Conservation (phyloP, 208 protist species). For the Trypanosomatidae sp. region DNA sequence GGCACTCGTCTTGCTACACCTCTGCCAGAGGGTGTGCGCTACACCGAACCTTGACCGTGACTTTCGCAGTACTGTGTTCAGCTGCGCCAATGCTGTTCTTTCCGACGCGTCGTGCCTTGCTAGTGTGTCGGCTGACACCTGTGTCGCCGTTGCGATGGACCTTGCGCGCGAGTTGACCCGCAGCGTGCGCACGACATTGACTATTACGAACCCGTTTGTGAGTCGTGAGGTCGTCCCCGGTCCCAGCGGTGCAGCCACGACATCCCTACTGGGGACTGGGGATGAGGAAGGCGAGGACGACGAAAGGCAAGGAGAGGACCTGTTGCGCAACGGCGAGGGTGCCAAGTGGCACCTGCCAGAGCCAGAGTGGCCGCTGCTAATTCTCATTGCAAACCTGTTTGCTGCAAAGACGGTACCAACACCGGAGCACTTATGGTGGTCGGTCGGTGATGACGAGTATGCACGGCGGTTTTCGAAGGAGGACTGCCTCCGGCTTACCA, state of each 20-base stretch:
- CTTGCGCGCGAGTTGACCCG: conserved; percentile 28
- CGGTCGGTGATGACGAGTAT: conserved; percentile 56
- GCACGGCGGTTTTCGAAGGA: conserved; percentile 49
- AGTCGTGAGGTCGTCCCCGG: conserved; percentile 3
- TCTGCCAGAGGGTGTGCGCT: conserved; percentile 25
- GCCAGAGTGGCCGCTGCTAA: conserved; percentile 60
- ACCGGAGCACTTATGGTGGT: conserved; percentile 77
- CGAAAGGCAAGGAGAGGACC: conserved; percentile 31
- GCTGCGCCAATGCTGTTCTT: conserved; percentile 27
- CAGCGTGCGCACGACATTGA: conserved; percentile 22
- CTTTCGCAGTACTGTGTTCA: conserved; percentile 29
- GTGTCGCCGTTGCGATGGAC: conserved; percentile 7
- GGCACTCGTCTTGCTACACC: conserved; percentile 10
- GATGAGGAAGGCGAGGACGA: conserved; percentile 27
- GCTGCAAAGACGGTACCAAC: conserved; percentile 35
- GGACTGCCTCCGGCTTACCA: conserved; percentile 44
- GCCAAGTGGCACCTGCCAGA: conserved; percentile 73
- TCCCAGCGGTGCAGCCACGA: not conserved
- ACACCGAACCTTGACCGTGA: conserved; percentile 19
- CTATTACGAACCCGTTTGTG: conserved; percentile 33
- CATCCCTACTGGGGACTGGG: not conserved
- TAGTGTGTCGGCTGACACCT: not conserved
- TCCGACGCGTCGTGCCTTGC: conserved; percentile 2
- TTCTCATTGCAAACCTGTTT: conserved; percentile 58
- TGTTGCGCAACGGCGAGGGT: conserved; percentile 48